Evolutionary conservation across 1,139 yeast genomes (phyloP), one percentile per base, ranked within the genome.

Genomic region (Scheffersomyces quercinus): DNA sequence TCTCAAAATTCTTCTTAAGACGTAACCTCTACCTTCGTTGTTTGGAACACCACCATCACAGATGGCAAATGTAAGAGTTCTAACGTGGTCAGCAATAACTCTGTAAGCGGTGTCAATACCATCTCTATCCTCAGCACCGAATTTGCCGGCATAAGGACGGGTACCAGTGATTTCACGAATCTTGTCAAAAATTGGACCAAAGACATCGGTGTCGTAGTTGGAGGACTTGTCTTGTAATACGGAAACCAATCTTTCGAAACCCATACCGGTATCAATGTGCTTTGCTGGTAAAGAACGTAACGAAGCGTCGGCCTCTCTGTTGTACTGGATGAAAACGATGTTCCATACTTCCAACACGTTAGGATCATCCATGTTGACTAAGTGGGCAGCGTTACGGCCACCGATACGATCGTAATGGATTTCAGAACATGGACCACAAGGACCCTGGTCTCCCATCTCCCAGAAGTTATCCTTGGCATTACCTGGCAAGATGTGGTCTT

Each of bases 371-470:
- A 82, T 82, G 66, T 93, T 93, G 56, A 93, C 99, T 54, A 93
- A 77, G 54, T 70, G 64, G 29, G 97, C 77, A 47, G 98, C 99
- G 61, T 93, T 91, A 73, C 99, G 83, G 44, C 97, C 97, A 50
- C 99, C 99, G 52, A 93, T 89, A 70, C 99, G 83, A 67, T 93
- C 99, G 67, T 89, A 93, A 68, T 93, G 99, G 56, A 93, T 81
- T 68, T 93, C 99, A 14, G 96, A 88, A 73, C 99, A 95, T 40
- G 99, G 99, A 51, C 99, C 99, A 75, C 99, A 93, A 37, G 99
- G 99, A 53, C 99, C 99, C 73, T 91, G 98, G 63, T 95, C 99
- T 56, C 99, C 99, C 99, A 93, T 93, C 75, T 95, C 99, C 99
- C 99, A 93, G 68, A 93, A 93, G 73, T 93, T 93, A 65, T 93